Base-by-base conservation (phyloP, 2,329 filamentous ascomycete genomes). In the Amesomyces nigricolor region DNA sequence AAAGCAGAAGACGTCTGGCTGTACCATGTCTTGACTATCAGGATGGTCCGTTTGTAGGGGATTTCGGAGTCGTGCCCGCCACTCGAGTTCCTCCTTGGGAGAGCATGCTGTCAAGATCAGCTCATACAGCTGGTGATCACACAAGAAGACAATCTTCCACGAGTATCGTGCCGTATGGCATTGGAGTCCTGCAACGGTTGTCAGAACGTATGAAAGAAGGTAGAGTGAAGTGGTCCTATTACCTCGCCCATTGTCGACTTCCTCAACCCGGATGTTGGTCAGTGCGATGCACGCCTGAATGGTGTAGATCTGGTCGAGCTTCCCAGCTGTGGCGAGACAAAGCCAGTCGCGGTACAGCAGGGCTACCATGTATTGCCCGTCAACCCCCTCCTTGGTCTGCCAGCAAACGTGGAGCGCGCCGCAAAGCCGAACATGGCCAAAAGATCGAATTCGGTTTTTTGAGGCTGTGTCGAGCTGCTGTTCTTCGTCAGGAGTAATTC, bases 141-240 rank as follows among this genome's bases (percentile, higher is more conserved):
- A 82, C 67, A 94, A 86, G 65, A 97, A 96, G 2, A 89, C 78
- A 10, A 96, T 66, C 68, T 97, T 99, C 92, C 91, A 97, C 1
- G 91, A 94, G 68, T 89, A 89, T 0, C 88, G 85, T 0, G 89
- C 88, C 3, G 88, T 89, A 60, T 94, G 86, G 65, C 91, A 96
- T 75, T 92, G 90, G 7, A 97, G 69, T 0, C 90, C 91, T 95
- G 58, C n/a, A 53, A 8, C 11, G 2, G 10, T 43, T 13, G 37
- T 59, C 26, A 58, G 53, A 35, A 45, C 14, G 7, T 19, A 4
- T 30, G 9, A 13, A 16, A 2, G 9, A 7, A 17, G 13, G 4
- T 68, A 64, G 51, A 64, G 56, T 47, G 44, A 38, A 11, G 26
- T 19, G 37, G 19, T 38, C 16, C 73, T 26, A 26, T 68, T 69